Percentiles rank a stretch among this genome's conserved stretches.
Evolutionary conservation across 345 rosid genomes (phyloP).

Genomic region (Salix koriyanagi): DNA sequence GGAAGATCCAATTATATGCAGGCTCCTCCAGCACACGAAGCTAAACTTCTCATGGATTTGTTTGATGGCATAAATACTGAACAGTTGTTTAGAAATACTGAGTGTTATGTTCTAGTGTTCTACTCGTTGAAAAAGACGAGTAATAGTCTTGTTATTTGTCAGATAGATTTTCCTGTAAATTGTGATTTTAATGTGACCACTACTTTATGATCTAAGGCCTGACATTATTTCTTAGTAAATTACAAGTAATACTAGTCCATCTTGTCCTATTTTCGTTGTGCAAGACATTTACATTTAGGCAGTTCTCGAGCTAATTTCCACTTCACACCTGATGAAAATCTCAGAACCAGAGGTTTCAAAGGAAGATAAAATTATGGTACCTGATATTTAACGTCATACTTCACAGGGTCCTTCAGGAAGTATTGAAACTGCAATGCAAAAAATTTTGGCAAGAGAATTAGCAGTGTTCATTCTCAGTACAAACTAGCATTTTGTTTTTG

Average conservation of each 20-base stretch:
- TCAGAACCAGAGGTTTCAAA: neutral
- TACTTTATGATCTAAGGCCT: neutral
- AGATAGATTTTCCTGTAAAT: neutral
- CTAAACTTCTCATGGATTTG: neutral
- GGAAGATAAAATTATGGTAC: conserved; percentile 18
- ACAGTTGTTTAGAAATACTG: neutral
- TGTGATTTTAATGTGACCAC: neutral
- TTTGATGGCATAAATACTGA: neutral
- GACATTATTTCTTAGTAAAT: neutral
- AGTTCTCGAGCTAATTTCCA: neutral
- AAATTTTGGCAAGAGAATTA: neutral
- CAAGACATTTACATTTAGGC: neutral
- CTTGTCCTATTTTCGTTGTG: neutral
- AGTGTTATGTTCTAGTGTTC: too few species aligned
- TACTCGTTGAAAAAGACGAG: too few species aligned
- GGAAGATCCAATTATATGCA: too few species aligned
- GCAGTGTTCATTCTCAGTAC: neutral
- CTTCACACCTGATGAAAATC: neutral
- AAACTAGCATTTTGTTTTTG: neutral
- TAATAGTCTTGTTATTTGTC: too few species aligned
- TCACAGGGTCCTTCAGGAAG: conserved; percentile 90
- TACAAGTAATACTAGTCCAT: neutral
- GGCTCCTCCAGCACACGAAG: neutral
- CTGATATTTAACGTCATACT: conserved; percentile 96
- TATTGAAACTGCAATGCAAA: conserved; percentile 62